Base-by-base conservation (phyloP, 2,329 filamentous ascomycete species). In the Trichoderma oligosporum region DNA sequence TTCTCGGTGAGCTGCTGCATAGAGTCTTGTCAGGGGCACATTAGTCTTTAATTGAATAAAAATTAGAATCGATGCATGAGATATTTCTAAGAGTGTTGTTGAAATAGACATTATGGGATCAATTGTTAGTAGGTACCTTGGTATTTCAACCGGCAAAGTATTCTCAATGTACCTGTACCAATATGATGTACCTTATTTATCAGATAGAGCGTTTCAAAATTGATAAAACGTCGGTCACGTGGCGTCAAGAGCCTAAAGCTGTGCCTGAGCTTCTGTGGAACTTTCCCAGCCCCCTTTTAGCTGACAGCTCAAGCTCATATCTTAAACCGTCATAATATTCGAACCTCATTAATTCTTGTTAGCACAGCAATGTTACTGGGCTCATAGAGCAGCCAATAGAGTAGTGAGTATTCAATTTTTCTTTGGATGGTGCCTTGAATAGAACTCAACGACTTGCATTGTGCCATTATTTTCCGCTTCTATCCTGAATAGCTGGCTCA, bases 321-420 rank as follows among this genome's bases (percentile, higher is more conserved):
- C 55, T 63, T 33, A 33, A 36, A 35, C 22, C 51, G 36, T 22
- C 24, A 29, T 7, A 20, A 44, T 29, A 51, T 56, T 24, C 22
- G 44, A 36, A 33, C n/a, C 12, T 20, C 52, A 56, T 59, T 49
- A 54, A 59, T 46, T 56, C 41, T 42, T 56, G 52, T 56, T 59
- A 59, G 31, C 36, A 33, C 25, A 9, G 6, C 20, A 4, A 29
- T 8, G 29, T 12, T 36, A 4, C n/a, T 12, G 3, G 14, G 18
- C 36, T 7, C 9, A 4, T 7, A 36, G 38, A 11, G 6, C 12
- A 7, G 2, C 16, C 7, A 29, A 39, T 16, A 8, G 7, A 2
- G 2, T 8, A 6, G 48, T 48, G n/a, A 54, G 42, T 27, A n/a
- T n/a, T n/a, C 1, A 8, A 3, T 5, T 7, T 2, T 12, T 7